phyloP scores from a whole-genome alignment of 345 rosid species.

The Physaria fendleri region DNA sequence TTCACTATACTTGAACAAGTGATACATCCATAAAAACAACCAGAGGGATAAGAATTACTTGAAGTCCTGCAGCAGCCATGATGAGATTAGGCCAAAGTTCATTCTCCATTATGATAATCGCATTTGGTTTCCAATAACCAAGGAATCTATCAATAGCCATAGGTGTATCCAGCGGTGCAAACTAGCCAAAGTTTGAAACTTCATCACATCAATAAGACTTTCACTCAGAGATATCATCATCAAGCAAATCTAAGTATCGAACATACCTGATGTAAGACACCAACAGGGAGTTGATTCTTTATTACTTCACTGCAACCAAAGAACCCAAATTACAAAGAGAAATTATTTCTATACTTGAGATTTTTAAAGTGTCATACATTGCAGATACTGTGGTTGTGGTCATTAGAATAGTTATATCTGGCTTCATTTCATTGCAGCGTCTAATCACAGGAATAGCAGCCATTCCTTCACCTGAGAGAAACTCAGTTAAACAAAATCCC shows the following conservation, averaged over 20 bases:
- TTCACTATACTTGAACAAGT: background rate
- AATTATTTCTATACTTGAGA: background rate
- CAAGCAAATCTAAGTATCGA: background rate
- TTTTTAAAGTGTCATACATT: conserved; percentile 37
- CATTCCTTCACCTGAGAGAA: conserved; percentile 78
- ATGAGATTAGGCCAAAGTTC: conserved; percentile 95
- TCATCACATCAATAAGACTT: background rate
- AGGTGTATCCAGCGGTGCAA: conserved; percentile 84
- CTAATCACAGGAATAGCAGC: conserved; percentile 80
- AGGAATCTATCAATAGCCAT: conserved; percentile 65
- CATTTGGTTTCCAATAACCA: conserved; percentile 67
- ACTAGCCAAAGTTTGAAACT: conserved; percentile 35
- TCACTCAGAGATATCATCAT: background rate
- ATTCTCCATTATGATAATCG: conserved; percentile 67
- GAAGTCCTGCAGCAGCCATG: conserved; percentile 52
- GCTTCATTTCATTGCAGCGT: conserved; percentile 42
- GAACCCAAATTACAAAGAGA: background rate
- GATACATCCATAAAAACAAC: background rate
- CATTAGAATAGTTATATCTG: conserved; percentile 61
- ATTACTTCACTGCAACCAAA: conserved; percentile 66
- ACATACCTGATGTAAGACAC: conserved; percentile 72
- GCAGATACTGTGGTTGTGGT: conserved; percentile 73
- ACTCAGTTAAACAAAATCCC: background rate
- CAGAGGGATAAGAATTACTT: conserved; percentile 41
- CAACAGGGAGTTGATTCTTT: conserved; percentile 49